Evolutionary conservation across 2,329 filamentous ascomycete genomes (phyloP).

Genomic region (Eutypa lata): DNA sequence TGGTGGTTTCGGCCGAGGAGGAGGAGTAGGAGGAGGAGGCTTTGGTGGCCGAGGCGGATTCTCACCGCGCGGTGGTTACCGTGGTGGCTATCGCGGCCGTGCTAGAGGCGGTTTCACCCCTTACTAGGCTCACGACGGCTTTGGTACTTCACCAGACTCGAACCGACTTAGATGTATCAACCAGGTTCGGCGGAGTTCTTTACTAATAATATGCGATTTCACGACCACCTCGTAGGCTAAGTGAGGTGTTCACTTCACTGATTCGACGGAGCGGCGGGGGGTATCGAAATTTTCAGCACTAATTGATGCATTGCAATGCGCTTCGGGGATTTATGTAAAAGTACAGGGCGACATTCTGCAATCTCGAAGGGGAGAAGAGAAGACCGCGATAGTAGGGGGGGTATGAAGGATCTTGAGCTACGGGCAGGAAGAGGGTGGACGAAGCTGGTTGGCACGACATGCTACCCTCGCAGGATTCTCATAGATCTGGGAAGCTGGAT

Average conservation of each 20-base stretch:
- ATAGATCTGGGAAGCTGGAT: too few relatives aligned
- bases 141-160: conserved; percentile 1
- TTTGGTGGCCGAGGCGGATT: conserved; percentile 14
- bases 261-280: background rate
- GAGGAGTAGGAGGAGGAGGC: conserved; percentile 49
- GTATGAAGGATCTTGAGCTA: too few relatives aligned
- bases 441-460: too few relatives aligned
- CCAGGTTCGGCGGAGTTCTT: background rate
- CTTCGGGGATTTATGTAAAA: background rate
- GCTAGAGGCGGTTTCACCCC: conserved; percentile 57
- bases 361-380: too few relatives aligned
- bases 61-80: conserved; percentile 53
- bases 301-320: background rate
- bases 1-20: conserved; percentile 49
- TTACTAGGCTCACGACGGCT: conserved; percentile 44
- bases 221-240: background rate
- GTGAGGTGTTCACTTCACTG: background rate
- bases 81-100: conserved; percentile 58
- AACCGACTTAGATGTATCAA: background rate
- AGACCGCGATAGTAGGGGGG: too few relatives aligned
- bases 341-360: background rate
- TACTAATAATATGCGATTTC: background rate
- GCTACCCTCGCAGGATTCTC: too few relatives aligned
- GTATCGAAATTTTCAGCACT: background rate
- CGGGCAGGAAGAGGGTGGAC: too few relatives aligned